These are phyloP conservation scores for Lolium rigidum DNA, from an alignment of 176 grass and related monocot genomes.

Conservation along the genomic window DNA sequence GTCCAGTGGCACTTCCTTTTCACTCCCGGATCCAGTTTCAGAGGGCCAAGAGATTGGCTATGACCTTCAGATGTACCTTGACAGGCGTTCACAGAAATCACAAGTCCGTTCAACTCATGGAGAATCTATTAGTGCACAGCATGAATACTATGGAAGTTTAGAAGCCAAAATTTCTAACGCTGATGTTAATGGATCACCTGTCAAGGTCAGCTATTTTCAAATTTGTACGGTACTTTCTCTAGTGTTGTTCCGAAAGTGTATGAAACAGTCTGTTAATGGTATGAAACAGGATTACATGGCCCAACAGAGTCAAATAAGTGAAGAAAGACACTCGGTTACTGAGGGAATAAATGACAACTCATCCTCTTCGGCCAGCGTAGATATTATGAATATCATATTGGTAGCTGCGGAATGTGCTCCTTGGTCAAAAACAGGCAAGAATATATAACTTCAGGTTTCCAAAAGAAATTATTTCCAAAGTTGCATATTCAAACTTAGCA, in stretches of 20 bases:
- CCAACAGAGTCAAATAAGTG: conserved; percentile 38
- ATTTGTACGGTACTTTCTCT: conserved; percentile 36
- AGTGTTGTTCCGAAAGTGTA: conserved; percentile 39
- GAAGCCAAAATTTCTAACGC: conserved; percentile 35
- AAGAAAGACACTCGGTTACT: conserved; percentile 39
- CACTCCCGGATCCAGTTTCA: conserved; percentile 40
- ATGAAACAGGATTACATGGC: conserved; percentile 26
- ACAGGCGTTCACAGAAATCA: conserved; percentile 34
- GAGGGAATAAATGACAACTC: conserved; percentile 52
- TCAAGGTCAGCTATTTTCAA: conserved; percentile 39
- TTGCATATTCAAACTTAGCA: conserved; percentile 31
- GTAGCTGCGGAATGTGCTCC: conserved; percentile 90
- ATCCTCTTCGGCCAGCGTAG: conserved; percentile 49
- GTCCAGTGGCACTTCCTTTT: conserved; percentile 47
- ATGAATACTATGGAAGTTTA: conserved; percentile 43
- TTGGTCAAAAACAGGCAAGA: conserved; percentile 99
- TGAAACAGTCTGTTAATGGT: conserved; percentile 51
- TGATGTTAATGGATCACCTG: conserved; percentile 50
- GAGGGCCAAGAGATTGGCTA: conserved; percentile 37
- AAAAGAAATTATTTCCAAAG: background rate
- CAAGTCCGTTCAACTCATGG: conserved; percentile 45
- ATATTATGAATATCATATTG: conserved; percentile 85
- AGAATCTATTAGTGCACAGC: conserved; percentile 38
- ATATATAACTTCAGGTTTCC: conserved; percentile 23
- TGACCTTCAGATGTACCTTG: conserved; percentile 40